These are phyloP conservation scores for Gossypium stocksii DNA, from an alignment of 345 rosid species.

Conservation along the genomic window DNA sequence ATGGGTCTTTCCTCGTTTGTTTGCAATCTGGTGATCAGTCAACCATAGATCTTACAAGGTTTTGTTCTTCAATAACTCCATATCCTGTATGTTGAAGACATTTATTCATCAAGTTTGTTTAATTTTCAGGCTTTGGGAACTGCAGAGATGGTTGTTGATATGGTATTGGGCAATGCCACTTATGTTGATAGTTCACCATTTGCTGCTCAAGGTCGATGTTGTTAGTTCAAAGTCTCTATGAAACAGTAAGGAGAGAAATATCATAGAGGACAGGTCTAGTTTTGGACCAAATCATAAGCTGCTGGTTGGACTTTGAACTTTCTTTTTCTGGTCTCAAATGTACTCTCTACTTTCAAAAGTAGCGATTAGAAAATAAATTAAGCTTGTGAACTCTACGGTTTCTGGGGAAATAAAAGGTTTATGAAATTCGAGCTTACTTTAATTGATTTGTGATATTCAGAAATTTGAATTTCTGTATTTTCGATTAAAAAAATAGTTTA, in stretches of 20 bases:
- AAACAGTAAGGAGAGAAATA: constrained; percentile 7
- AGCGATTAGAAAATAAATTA: background rate
- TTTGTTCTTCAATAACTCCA: background rate
- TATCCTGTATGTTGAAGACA: background rate
- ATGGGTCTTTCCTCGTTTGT: background rate
- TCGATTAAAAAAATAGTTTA: too few relatives aligned
- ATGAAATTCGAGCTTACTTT: background rate
- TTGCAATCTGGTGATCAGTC: background rate
- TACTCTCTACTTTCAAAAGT: background rate
- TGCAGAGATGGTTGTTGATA: constrained; percentile 78
- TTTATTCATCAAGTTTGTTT: constrained; percentile 19
- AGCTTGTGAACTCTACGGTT: background rate
- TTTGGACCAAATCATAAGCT: background rate
- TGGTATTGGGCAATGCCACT: constrained; percentile 57
- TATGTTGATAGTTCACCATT: constrained; percentile 47
- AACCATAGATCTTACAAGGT: background rate
- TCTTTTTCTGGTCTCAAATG: background rate
- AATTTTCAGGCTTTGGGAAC: constrained; percentile 75
- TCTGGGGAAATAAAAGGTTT: background rate
- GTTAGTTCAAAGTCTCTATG: constrained; percentile 18
- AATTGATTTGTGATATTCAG: background rate
- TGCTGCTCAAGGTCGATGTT: constrained; percentile 44
- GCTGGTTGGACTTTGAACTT: background rate
- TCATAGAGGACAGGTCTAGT: background rate
- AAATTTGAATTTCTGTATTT: too few relatives aligned